Conservation (phyloP, 352 stramenopile species). For the Hyaloperonospora arabidopsidis region DNA sequence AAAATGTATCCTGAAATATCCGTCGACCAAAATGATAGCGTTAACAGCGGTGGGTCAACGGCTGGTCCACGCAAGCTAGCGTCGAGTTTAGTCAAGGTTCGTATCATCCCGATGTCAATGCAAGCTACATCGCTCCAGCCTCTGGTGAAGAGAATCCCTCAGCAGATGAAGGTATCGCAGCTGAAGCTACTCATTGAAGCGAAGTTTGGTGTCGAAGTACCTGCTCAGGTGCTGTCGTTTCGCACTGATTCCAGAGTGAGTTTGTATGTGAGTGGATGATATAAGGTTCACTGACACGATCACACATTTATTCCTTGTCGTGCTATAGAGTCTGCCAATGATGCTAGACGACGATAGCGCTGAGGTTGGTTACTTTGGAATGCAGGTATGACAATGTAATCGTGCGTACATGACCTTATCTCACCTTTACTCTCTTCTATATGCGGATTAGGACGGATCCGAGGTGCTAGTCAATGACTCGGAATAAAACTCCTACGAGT, state of each 20-base stretch:
- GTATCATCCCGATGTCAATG: conserved; percentile 69
- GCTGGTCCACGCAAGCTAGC: conserved; percentile 36
- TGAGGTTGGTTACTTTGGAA: conserved; percentile 64
- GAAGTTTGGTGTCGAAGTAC: conserved; percentile 55
- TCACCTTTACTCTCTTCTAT: not conserved
- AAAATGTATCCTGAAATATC: conserved; percentile 49
- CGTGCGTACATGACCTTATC: not conserved
- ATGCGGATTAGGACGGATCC: conserved; percentile 37
- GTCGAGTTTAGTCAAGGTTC: conserved; percentile 53
- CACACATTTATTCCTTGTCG: conserved; percentile 1
- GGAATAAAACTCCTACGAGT: conserved; percentile 5
- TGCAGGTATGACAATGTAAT: conserved; percentile 38
- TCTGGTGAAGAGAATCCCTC: conserved; percentile 57
- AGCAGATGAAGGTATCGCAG: conserved; percentile 72
- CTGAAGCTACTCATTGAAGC: conserved; percentile 64
- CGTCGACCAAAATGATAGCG: conserved; percentile 15
- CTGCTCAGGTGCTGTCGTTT: conserved; percentile 54
- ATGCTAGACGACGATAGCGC: conserved; percentile 60
- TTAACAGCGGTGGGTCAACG: conserved; percentile 2
- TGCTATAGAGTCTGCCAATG: conserved; percentile 51
- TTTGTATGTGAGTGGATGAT: not conserved
- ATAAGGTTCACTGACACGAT: not conserved
- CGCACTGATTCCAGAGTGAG: conserved; percentile 45
- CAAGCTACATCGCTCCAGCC: conserved; percentile 48
- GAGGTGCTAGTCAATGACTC: conserved; percentile 66